phyloP scores from a whole-genome alignment of 2,329 filamentous ascomycete species.

The Pseudopithomyces maydicus region DNA sequence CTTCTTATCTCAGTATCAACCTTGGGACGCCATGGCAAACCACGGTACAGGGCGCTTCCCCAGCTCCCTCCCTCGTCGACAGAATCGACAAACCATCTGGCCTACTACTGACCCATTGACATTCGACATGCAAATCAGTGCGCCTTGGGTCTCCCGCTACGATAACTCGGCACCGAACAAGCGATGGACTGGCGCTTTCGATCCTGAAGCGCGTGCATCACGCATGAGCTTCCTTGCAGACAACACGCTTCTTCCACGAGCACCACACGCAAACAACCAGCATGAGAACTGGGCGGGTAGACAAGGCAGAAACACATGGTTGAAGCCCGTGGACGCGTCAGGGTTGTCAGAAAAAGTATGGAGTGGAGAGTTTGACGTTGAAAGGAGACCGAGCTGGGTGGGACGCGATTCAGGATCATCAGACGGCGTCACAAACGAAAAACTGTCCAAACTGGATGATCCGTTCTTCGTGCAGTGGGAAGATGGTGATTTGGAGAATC shows the following conservation, averaged over 20 bases:
- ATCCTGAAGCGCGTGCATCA: constrained; percentile 23
- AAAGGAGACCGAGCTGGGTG: constrained; percentile 20
- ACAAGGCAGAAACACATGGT: constrained; percentile 21
- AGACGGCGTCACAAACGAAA: not conserved
- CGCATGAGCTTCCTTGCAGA: constrained; percentile 23
- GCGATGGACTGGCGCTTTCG: constrained; percentile 20
- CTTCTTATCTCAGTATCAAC: not conserved
- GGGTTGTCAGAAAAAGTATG: constrained; percentile 14
- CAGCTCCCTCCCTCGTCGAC: not conserved
- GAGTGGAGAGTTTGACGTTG: constrained; percentile 24
- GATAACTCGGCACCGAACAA: constrained; percentile 11
- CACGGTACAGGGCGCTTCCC: not conserved
- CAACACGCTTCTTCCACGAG: constrained; percentile 19
- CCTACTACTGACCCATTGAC: not conserved
- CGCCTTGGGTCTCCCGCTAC: constrained; percentile 7
- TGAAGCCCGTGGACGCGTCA: constrained; percentile 10
- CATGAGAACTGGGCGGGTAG: constrained; percentile 19
- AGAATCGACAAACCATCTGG: constrained; percentile 12
- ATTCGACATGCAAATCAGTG: constrained; percentile 10
- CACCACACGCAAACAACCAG: constrained; percentile 6
- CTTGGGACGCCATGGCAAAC: not conserved
- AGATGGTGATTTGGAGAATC: constrained; percentile 58
- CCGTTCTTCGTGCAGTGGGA: constrained; percentile 60
- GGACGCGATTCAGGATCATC: constrained; percentile 6
- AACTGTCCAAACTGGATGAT: not conserved